phyloP scores from a whole-genome alignment of 1,284 basidiomycete species.

The Sphagnurus paluster region DNA sequence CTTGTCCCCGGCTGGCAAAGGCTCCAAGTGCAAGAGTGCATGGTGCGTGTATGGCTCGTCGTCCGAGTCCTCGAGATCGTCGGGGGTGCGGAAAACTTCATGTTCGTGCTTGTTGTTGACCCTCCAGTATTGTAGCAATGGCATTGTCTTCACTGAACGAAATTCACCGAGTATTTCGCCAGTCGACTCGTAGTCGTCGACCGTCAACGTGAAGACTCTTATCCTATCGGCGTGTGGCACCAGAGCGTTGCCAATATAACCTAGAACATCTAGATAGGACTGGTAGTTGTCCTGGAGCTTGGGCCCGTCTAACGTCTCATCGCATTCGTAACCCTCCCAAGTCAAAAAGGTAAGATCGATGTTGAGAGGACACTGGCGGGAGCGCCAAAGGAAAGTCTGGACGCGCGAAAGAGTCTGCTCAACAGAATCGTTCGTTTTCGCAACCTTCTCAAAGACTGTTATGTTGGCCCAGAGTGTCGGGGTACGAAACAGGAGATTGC shows the following conservation, averaged over 20 bases:
- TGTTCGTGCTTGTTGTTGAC: constrained; percentile 1
- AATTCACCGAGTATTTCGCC: background rate
- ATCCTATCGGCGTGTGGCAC: constrained; percentile 5
- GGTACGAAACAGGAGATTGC: background rate
- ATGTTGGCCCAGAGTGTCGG: constrained; percentile 15
- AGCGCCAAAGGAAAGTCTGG: constrained; percentile 1
- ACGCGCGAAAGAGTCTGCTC: constrained; percentile 6
- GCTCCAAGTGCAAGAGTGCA: background rate
- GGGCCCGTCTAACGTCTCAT: background rate
- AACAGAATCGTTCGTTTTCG: background rate
- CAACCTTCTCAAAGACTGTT: background rate
- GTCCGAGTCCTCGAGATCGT: background rate
- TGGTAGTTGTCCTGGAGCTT: background rate
- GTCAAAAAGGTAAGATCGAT: background rate
- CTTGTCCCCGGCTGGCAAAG: background rate
- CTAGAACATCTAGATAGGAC: background rate
- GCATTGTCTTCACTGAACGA: constrained; percentile 4
- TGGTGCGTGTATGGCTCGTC: background rate
- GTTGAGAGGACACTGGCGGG: background rate
- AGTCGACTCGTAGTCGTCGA: constrained; percentile 4
- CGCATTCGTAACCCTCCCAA: background rate
- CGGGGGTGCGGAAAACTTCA: background rate
- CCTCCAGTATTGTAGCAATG: constrained; percentile 2
- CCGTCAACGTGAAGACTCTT: constrained; percentile 1
- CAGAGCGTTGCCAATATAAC: background rate